Percentiles rank a stretch among this genome's conserved stretches.
Conservation (phyloP, 2,329 filamentous ascomycete genomes). For the Aspergillus glaucus region DNA sequence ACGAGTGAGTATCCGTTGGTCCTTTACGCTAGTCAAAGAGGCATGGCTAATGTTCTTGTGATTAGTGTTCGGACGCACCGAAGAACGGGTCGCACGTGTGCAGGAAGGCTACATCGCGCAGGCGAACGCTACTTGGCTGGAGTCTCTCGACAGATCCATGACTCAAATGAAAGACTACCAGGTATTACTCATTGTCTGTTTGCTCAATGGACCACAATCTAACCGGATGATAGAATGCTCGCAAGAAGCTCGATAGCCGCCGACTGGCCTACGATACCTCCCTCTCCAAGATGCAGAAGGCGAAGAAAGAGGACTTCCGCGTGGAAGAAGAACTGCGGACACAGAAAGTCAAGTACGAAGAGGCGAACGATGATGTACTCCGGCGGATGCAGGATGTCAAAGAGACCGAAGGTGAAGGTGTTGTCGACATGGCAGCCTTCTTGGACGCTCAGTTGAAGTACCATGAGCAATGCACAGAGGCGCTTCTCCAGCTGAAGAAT, state of each 20-base stretch:
- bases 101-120: slow-evolving; percentile 77
- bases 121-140: slow-evolving; percentile 77
- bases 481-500: slow-evolving; percentile 63
- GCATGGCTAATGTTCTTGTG: slow-evolving; percentile 3
- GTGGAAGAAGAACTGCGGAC: slow-evolving; percentile 86
- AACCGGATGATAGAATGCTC: slow-evolving; percentile 51
- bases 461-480: slow-evolving; percentile 83
- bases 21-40: not conserved
- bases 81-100: slow-evolving; percentile 77
- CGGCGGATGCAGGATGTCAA: slow-evolving; percentile 95
- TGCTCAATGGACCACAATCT: not conserved
- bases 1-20: slow-evolving; percentile 48
- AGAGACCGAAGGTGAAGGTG: slow-evolving; percentile 77
- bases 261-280: slow-evolving; percentile 87
- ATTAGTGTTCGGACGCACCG: slow-evolving; percentile 69
- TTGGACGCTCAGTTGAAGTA: slow-evolving; percentile 85
- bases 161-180: slow-evolving; percentile 98
- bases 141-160: slow-evolving; percentile 81
- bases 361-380: slow-evolving; percentile 84
- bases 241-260: slow-evolving; percentile 89
- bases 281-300: slow-evolving; percentile 83
- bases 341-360: slow-evolving; percentile 94
- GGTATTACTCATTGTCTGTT: slow-evolving; percentile 45
- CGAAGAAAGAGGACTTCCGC: slow-evolving; percentile 87
- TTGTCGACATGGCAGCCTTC: slow-evolving; percentile 72